A percentile compares a stretch with the other conserved stretches of the same genome.
Evolutionary conservation across 495 filamentous ascomycete genomes (phyloP).

Genomic region (Aspergillus conjunctus): DNA sequence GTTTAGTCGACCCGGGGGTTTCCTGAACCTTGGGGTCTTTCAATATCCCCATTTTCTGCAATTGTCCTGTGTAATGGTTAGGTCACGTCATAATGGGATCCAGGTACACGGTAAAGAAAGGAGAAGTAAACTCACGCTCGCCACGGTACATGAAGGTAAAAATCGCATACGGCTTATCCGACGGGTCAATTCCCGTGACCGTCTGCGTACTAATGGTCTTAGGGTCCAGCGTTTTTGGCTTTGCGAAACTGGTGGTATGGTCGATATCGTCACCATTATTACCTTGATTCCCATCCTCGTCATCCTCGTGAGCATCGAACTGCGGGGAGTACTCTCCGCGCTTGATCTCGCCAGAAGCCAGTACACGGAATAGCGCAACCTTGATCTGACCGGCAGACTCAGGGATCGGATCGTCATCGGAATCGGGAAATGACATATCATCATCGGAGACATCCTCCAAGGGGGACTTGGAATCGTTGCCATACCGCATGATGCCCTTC

Average conservation of each 20-base stretch:
- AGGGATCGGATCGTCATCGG: constrained; percentile 85
- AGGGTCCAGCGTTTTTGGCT: constrained; percentile 94
- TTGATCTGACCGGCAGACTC: constrained; percentile 98
- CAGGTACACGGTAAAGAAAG: constrained; percentile 1
- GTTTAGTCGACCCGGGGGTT: constrained; percentile 61
- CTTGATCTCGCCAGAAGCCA: constrained; percentile 96
- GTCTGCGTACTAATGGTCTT: constrained; percentile 98
- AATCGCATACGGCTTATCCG: constrained; percentile 91
- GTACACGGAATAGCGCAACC: constrained; percentile 91
- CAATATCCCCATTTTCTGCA: constrained; percentile 90
- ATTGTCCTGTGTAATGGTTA: constrained; percentile 63
- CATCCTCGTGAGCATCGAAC: constrained; percentile 95
- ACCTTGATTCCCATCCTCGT: constrained; percentile 62
- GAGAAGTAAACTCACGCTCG: constrained; percentile 67
- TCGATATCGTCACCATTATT: constrained; percentile 68
- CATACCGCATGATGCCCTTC: constrained; percentile 74
- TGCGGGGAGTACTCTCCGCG: constrained; percentile 97
- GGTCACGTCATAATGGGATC: constrained; percentile 8
- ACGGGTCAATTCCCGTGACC: constrained; percentile 95
- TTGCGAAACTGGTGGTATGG: constrained; percentile 98
- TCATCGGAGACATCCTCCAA: constrained; percentile 73
- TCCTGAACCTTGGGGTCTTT: constrained; percentile 60
- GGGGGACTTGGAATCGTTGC: constrained; percentile 69
- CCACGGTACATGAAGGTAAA: constrained; percentile 99
- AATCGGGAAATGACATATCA: constrained; percentile 68